Base-by-base conservation (phyloP, 208 protist genomes). In the Acanthamoeba polyphaga region DNA sequence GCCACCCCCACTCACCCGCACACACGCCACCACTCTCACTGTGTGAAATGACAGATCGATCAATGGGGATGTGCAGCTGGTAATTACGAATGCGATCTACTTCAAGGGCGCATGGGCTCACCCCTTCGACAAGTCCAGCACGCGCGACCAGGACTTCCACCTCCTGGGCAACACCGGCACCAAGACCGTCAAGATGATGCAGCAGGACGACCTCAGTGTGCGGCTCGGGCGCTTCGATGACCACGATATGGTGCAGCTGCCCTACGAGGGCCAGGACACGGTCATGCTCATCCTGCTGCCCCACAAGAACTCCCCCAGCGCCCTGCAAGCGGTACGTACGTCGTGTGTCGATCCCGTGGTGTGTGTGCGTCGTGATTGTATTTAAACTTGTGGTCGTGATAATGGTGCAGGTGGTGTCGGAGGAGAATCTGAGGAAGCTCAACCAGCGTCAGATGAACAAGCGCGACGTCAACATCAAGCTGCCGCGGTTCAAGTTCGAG, bases 51-150 rank as follows among this genome's bases (percentile, higher is more conserved):
- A 49, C 55, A 60, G 55, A 7, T 15, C 46, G 8, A 15, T 88
- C 6, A 0, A 32, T 3, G 6, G 24, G 3, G 51, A 34, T 6
- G 60, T 17, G 7, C 46, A 24, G 24, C 19, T 88, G 80, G 38
- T 88, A 8, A 24, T 88, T 0, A 88, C 80, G n/a, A 88, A 88
- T n/a, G 80, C 80, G 7, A 88, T 88, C 80, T 88, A 88, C 53
- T 88, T 88, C 46, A 88, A 88, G 46, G 51, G 80, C 19, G 55
- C 12, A 15, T 60, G 55, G 17, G 17, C 55, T 60, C 55, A 22
- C 55, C 1, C 55, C 78, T 87, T 87, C 46, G n/a, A 51, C 1
- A 46, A 87, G 46, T 15, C 46, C 13, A 43, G 34, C 24, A 87
- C 78, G 19, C 13, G 3, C 2, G 49, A 87, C n/a, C 22, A 62